Percentiles rank a stretch among this genome's conserved stretches.
These are phyloP conservation scores for Euphorbia tirucalli DNA, from an alignment of 345 rosid species.

Conservation along the genomic window DNA sequence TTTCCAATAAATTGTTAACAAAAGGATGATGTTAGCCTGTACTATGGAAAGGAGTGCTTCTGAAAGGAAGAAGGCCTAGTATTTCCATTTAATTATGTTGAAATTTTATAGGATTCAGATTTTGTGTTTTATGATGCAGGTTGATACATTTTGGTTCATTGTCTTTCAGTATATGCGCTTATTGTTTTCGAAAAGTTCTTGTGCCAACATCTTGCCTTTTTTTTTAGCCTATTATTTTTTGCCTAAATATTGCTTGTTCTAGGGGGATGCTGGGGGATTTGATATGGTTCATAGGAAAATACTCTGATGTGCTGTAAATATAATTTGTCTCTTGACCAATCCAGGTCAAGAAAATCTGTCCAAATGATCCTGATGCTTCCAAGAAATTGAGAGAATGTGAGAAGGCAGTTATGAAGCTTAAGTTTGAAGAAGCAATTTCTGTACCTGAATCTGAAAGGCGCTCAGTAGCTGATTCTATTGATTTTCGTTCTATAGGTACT, in stretches of 20 bases:
- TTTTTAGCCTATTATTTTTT: neutral
- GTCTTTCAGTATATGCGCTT: neutral
- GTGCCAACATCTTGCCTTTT: neutral
- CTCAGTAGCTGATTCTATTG: slow-evolving; percentile 84
- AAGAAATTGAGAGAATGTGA: slow-evolving; percentile 89
- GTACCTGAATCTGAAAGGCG: slow-evolving; percentile 66
- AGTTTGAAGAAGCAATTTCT: slow-evolving; percentile 96
- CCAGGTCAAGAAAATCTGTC: slow-evolving; percentile 79
- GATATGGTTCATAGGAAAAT: neutral
- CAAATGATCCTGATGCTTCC: slow-evolving; percentile 93
- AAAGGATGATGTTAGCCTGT: neutral
- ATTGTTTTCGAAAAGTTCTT: neutral
- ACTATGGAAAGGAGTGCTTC: neutral
- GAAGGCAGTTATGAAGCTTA: slow-evolving; percentile 88
- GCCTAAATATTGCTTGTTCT: neutral
- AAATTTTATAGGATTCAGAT: neutral
- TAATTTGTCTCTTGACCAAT: slow-evolving; percentile 19
- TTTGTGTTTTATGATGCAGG: neutral
- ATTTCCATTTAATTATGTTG: neutral
- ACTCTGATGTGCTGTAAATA: neutral
- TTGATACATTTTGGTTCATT: neutral
- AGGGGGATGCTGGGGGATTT: neutral
- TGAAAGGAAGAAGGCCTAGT: neutral
- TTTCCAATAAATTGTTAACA: neutral
- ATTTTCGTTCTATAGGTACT: slow-evolving; percentile 76